Evolutionary conservation across 2,329 filamentous ascomycete species (phyloP), one percentile per base, ranked within the genome.

Genomic region (Talaromyces piceae): DNA sequence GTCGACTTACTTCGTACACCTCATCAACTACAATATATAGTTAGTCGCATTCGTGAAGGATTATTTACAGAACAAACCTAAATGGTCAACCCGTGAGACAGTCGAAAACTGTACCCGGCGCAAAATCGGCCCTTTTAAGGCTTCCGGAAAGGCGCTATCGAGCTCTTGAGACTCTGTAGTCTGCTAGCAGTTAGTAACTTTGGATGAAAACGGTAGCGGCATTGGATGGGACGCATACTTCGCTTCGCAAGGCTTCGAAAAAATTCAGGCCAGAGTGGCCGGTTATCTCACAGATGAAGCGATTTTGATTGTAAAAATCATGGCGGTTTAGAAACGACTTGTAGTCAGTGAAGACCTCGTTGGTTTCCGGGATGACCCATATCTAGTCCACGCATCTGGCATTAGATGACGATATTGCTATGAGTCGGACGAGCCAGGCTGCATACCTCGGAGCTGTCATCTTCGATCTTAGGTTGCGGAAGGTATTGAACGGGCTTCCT

Each of bases 261-360:
- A 94, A 98, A 3, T 83, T 91, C 58, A 96, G 76, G 49, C 86
- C 86, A 26, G 90, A 94, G 67, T 95, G 91, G 49, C 93, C 93
- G 11, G 90, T 95, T 58, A 97, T 94, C 66, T 95, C 88, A 70
- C 94, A 95, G 55, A 94, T 95, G 69, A 97, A 98, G 50, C 86
- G 83, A 64, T 84, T 88, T 84, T 94, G 88, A 60, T 87, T 90
- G 67, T 95, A 95, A 66, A 95, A 96, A 67, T 96, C 91, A 79
- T 91, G 85, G 53, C 91, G 83, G 60, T 81, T 79, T 30, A 96
- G 73, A 70, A 95, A 98, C 39, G 86, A 83, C 63, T 96, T 91
- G 68, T 97, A 97, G 47, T 84, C 86, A 18, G 79, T 76, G 65
- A 97, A 98, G 52, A 96, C 77, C 72, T 98, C 93, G 41, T 87